Evolutionary conservation across 331 rosid genomes (phyloP).

Genomic region (Phaseolus coccineus): DNA sequence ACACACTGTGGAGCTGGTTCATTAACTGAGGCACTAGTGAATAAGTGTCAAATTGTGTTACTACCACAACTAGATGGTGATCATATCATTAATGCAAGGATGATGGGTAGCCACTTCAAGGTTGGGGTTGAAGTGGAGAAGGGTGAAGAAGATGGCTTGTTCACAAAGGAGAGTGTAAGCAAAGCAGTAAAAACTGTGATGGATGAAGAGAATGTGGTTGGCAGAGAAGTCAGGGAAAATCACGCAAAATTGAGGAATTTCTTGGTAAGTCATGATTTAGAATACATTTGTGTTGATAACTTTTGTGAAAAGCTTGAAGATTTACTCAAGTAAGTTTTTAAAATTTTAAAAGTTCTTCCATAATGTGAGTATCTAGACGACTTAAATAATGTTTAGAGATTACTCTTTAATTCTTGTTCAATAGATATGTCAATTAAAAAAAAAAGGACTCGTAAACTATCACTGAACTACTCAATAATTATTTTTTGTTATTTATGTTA

Average conservation of each 20-base stretch:
- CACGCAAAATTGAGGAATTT: not conserved
- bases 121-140: slow-evolving; percentile 44
- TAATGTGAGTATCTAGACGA: too few species aligned
- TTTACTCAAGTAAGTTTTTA: too few species aligned
- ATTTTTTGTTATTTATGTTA: too few species aligned
- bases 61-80: slow-evolving; percentile 33
- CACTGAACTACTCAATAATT: too few species aligned
- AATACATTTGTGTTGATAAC: slow-evolving; percentile 8
- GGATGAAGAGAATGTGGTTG: slow-evolving; percentile 45
- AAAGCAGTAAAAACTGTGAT: slow-evolving; percentile 32
- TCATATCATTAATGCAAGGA: slow-evolving; percentile 43
- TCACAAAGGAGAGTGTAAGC: slow-evolving; percentile 30
- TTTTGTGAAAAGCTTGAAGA: too few species aligned
- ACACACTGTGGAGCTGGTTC: slow-evolving; percentile 39
- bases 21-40: slow-evolving; percentile 51
- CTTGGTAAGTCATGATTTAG: not conserved
- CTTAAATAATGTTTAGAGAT: too few species aligned
- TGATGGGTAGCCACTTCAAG: slow-evolving; percentile 37
- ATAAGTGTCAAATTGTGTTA: slow-evolving; percentile 53
- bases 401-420: too few species aligned
- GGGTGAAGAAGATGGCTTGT: slow-evolving; percentile 38
- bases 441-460: too few species aligned
- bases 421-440: too few species aligned
- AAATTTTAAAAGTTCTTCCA: too few species aligned
- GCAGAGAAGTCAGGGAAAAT: slow-evolving; percentile 36